A percentile compares a stretch with the other conserved stretches of the same genome.
These are phyloP conservation scores for Wickerhamiella australiensis DNA, from an alignment of 805 yeast genomes.

Conservation along the genomic window DNA sequence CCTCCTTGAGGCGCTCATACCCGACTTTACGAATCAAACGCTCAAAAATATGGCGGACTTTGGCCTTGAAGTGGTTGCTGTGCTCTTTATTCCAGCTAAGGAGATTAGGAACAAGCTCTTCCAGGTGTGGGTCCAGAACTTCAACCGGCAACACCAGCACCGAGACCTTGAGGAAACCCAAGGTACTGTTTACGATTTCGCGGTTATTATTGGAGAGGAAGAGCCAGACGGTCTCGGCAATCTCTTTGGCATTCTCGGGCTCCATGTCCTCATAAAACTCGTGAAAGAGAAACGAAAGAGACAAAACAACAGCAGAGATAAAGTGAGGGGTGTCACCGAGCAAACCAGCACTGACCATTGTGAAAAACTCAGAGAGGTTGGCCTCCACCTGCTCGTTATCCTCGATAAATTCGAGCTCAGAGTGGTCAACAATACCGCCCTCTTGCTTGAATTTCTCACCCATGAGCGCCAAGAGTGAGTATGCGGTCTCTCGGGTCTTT, in stretches of 20 bases:
- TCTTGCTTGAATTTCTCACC: slow-evolving; percentile 60
- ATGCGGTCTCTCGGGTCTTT: slow-evolving; percentile 74
- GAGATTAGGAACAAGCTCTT: slow-evolving; percentile 54
- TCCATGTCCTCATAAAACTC: slow-evolving; percentile 66
- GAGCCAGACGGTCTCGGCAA: slow-evolving; percentile 75
- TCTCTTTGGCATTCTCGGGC: slow-evolving; percentile 50
- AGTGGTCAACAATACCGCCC: slow-evolving; percentile 58
- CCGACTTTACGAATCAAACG: slow-evolving; percentile 84
- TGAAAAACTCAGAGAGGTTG: slow-evolving; percentile 67
- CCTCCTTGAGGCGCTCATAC: slow-evolving; percentile 63
- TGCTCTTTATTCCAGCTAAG: slow-evolving; percentile 93
- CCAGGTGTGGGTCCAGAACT: slow-evolving; percentile 52
- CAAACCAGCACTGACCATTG: slow-evolving; percentile 90
- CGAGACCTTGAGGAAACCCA: slow-evolving; percentile 89
- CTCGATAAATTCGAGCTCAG: slow-evolving; percentile 56
- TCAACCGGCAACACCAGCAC: slow-evolving; percentile 73
- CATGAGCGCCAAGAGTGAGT: slow-evolving; percentile 62
- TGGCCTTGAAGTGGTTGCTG: slow-evolving; percentile 85
- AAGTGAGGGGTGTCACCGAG: slow-evolving; percentile 90
- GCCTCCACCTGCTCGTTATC: slow-evolving; percentile 56
- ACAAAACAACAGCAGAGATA: slow-evolving; percentile 93
- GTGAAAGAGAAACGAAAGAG: slow-evolving; percentile 72
- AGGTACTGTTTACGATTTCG: slow-evolving; percentile 87
- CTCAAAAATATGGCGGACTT: slow-evolving; percentile 86
- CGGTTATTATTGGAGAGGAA: slow-evolving; percentile 82